Evolutionary conservation across 495 filamentous ascomycete genomes (phyloP).

Genomic region (Hypoxylon fragiforme): DNA sequence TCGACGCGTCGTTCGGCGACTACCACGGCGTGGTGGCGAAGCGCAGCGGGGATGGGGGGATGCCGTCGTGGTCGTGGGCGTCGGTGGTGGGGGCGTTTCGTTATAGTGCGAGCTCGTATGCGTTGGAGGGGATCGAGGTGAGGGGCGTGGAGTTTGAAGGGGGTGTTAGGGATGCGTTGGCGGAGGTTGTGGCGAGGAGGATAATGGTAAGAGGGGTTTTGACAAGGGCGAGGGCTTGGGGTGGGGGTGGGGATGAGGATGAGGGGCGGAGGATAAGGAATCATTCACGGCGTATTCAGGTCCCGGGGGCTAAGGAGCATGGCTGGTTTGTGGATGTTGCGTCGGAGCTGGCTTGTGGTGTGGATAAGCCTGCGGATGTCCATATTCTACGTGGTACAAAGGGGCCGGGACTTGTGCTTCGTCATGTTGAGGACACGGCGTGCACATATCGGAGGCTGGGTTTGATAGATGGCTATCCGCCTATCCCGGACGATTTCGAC

Average conservation of each 20-base stretch:
- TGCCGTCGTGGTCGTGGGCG: slow-evolving; percentile 26
- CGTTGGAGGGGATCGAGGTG: slow-evolving; percentile 12
- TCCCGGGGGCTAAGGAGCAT: neutral
- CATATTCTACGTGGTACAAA: slow-evolving; percentile 11
- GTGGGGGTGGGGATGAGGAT: neutral
- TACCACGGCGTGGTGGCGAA: slow-evolving; percentile 3
- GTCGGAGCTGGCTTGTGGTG: slow-evolving; percentile 4
- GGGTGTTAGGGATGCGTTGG: neutral
- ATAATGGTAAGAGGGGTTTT: slow-evolving; percentile 5
- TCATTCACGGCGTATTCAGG: slow-evolving; percentile 2
- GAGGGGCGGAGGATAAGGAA: neutral
- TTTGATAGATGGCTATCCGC: slow-evolving; percentile 1
- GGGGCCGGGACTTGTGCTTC: slow-evolving; percentile 14
- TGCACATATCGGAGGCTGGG: slow-evolving; percentile 13
- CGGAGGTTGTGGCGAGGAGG: slow-evolving; percentile 1
- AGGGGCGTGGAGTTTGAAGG: slow-evolving; percentile 4
- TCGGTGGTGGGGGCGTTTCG: slow-evolving; percentile 16
- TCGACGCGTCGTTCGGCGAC: neutral
- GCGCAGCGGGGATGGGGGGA: slow-evolving; percentile 9
- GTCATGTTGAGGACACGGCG: slow-evolving; percentile 6
- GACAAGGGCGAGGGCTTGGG: slow-evolving; percentile 7
- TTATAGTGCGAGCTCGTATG: neutral
- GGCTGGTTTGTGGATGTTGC: slow-evolving; percentile 11
- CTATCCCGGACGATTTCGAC: neutral
- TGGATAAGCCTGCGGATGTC: slow-evolving; percentile 1